phyloP scores from a whole-genome alignment of 2,329 filamentous ascomycete genomes.

The Teratosphaeria pseudoeucalypti region DNA sequence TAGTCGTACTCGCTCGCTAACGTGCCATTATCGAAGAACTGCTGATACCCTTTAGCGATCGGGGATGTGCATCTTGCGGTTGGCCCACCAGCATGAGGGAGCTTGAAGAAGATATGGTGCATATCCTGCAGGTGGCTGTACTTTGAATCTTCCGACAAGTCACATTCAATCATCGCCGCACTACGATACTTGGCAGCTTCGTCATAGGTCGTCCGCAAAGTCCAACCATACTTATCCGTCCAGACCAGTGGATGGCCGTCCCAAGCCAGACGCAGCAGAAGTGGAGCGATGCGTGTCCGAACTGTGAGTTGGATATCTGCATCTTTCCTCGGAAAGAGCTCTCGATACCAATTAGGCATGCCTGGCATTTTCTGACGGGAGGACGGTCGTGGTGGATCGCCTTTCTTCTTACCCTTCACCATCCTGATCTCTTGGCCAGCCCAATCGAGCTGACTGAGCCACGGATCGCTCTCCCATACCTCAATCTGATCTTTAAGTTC shows the following conservation, averaged over 20 bases:
- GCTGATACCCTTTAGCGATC: conserved; percentile 79
- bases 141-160: conserved; percentile 67
- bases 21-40: conserved; percentile 82
- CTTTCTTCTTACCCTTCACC: conserved; percentile 84
- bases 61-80: conserved; percentile 74
- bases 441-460: conserved; percentile 93
- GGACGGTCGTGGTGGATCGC: conserved; percentile 64
- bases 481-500: conserved; percentile 59
- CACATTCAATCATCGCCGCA: conserved; percentile 63
- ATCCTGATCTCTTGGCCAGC: conserved; percentile 83
- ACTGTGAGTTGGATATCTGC: conserved; percentile 67
- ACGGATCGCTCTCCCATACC: conserved; percentile 69
- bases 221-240: conserved; percentile 91
- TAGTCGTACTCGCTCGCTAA: conserved; percentile 80
- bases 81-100: conserved; percentile 93
- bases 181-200: conserved; percentile 56
- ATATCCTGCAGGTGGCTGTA: conserved; percentile 51
- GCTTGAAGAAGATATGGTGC: conserved; percentile 68
- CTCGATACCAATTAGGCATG: conserved; percentile 94
- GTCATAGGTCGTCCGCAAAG: conserved; percentile 61
- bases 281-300: conserved; percentile 73
- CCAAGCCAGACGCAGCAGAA: conserved; percentile 78
- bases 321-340: conserved; percentile 62
- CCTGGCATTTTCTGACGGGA: conserved; percentile 86
- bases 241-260: conserved; percentile 81